Conservation (phyloP, 768 basidiomycete species). For the Lentinus brumalis region DNA sequence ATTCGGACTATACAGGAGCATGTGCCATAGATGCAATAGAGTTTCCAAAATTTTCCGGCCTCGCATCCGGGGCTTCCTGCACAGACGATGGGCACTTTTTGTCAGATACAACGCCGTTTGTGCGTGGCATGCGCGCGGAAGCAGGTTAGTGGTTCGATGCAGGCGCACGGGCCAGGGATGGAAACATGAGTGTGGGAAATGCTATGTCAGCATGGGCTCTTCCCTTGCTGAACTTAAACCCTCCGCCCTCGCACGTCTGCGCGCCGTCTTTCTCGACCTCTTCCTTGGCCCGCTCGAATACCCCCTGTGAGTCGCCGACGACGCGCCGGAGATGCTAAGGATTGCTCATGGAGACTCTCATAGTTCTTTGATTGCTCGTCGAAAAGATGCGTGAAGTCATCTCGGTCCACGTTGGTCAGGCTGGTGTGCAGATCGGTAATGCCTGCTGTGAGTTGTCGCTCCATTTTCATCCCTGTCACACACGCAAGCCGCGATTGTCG, state of each 20-base stretch:
- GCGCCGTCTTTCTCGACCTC: conserved; percentile 34
- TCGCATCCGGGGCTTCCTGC: no score
- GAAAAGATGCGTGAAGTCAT: conserved; percentile 90
- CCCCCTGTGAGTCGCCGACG: conserved; percentile 26
- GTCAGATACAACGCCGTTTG: conserved; percentile 8
- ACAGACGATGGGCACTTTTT: background rate
- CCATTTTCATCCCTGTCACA: background rate
- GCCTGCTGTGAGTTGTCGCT: conserved; percentile 84
- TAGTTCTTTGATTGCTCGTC: conserved; percentile 24
- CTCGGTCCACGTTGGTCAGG: conserved; percentile 98
- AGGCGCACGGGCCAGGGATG: conserved; percentile 21
- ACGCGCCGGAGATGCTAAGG: background rate
- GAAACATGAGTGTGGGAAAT: conserved; percentile 18
- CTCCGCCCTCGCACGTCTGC: conserved; percentile 34
- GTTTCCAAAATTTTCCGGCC: no score
- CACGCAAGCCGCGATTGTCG: background rate
- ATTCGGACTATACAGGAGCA: background rate
- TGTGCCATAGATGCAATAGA: background rate
- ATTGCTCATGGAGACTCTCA: background rate
- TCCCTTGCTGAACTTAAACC: conserved; percentile 40
- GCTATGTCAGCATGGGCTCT: conserved; percentile 29
- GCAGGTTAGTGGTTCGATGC: conserved; percentile 1
- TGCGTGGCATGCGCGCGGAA: conserved; percentile 2
- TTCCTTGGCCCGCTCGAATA: conserved; percentile 27
- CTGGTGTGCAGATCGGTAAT: conserved; percentile 97